A percentile compares a stretch with the other conserved stretches of the same genome.
Conservation (phyloP, 2,329 filamentous ascomycete genomes). For the Sclerotinia minor region DNA sequence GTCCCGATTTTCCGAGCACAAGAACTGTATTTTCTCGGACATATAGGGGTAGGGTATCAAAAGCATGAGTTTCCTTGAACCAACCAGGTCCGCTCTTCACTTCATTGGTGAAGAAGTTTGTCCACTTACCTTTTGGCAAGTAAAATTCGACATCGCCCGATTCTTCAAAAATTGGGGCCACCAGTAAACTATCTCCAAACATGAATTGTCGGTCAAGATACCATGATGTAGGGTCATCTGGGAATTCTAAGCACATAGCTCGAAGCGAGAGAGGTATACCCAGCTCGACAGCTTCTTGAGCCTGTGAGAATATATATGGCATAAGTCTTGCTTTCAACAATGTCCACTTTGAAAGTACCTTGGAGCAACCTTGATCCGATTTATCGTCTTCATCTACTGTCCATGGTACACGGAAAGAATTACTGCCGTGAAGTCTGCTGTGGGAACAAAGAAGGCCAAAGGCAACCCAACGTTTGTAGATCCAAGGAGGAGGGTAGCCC, state of each 20-base stretch:
- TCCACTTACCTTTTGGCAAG: conserved; percentile 52
- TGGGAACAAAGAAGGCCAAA: conserved; percentile 63
- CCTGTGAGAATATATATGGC: conserved; percentile 58
- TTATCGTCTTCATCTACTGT: conserved; percentile 57
- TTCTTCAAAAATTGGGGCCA: conserved; percentile 60
- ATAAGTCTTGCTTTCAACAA: conserved; percentile 56
- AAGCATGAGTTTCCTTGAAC: conserved; percentile 49
- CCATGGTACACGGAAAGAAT: conserved; percentile 64
- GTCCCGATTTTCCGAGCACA: conserved; percentile 37
- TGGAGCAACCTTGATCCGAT: conserved; percentile 50
- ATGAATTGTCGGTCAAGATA: conserved; percentile 61
- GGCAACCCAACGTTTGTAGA: conserved; percentile 66
- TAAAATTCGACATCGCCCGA: conserved; percentile 58
- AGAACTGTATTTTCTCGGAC: conserved; percentile 44
- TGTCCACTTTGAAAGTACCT: conserved; percentile 48
- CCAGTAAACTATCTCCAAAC: conserved; percentile 57
- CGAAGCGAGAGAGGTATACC: conserved; percentile 57
- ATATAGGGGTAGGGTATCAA: conserved; percentile 51
- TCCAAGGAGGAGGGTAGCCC: conserved; percentile 55
- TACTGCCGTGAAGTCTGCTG: conserved; percentile 59
- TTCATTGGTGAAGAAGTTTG: conserved; percentile 49
- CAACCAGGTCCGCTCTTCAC: conserved; percentile 47
- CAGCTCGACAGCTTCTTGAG: conserved; percentile 49
- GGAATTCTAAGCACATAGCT: conserved; percentile 61
- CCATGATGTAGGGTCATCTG: conserved; percentile 59